These are phyloP conservation scores for Dalbergia oliveri DNA, from an alignment of 306 rosid species.

Conservation along the genomic window DNA sequence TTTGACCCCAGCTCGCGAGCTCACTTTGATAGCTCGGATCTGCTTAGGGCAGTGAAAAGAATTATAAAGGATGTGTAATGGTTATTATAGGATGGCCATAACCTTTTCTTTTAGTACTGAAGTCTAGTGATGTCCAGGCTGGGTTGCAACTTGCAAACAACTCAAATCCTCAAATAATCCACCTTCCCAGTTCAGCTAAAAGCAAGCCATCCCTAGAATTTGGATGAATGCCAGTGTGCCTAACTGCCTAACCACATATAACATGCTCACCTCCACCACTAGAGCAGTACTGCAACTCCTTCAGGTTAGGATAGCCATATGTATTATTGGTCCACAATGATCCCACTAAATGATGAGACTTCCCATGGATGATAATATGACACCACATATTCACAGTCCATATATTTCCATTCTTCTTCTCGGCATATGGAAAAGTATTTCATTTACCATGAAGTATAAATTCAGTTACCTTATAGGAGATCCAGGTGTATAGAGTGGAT, in stretches of 20 bases:
- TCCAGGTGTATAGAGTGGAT: slow-evolving; percentile 87
- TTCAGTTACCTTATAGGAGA: slow-evolving; percentile 74
- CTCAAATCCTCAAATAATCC: slow-evolving; percentile 3
- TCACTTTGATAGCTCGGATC: no score
- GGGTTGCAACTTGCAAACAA: not conserved
- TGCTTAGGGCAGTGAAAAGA: no score
- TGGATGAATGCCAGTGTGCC: not conserved
- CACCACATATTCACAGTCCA: not conserved
- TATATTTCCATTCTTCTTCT: not conserved
- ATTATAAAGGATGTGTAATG: not conserved
- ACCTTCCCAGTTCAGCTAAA: not conserved
- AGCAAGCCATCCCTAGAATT: slow-evolving; percentile 12
- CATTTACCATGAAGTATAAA: not conserved
- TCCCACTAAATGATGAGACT: slow-evolving; percentile 4
- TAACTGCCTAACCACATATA: slow-evolving; percentile 14
- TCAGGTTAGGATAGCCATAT: not conserved
- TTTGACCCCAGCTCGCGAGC: no score
- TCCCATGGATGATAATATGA: slow-evolving; percentile 12
- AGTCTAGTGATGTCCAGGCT: not conserved
- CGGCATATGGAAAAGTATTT: not conserved
- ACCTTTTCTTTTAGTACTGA: not conserved
- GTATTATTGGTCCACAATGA: slow-evolving; percentile 12
- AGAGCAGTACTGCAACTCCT: not conserved
- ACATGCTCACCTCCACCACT: slow-evolving; percentile 23
- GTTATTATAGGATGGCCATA: not conserved